Evolutionary conservation across 2,329 filamentous ascomycete species (phyloP), one percentile per base, ranked within the genome.

Genomic region (Aspergillus hiratsukae): DNA sequence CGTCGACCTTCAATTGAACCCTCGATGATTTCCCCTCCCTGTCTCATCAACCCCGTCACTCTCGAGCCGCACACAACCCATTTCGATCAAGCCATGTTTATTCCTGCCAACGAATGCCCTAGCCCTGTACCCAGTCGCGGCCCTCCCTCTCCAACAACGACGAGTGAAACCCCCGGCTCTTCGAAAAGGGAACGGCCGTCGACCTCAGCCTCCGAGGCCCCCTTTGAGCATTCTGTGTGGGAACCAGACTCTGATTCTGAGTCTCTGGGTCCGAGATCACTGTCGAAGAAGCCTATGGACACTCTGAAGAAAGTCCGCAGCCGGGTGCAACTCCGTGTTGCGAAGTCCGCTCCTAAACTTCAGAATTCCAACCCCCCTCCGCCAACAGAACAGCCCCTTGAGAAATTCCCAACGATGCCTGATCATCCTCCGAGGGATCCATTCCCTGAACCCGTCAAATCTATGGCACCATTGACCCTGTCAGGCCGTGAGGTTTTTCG

Each of bases 301-400:
- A 75, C 71, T 0, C 56, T 75, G 49, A 72, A 72, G 48, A 75
- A 75, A 56, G 72, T 75, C 7, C 72, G 72, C 46, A 75, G 72
- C 50, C 68, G 70, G 9, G 72, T 73, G 10, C 72, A 75, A 56
- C 66, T 75, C 1, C 69, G 72, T 17, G 69, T 68, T 4, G 71
- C 72, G 35, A 74, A 73, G 59, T 75, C 72, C 0, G 67, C 70
- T 9, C 70, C 70, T 2, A 69, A 66, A 56, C 66, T 75, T 23
- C 63, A 71, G 40, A 65, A 65, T 14, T 54, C 65, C n/a, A 56
- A 60, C 55, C 28, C 58, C 9, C 52, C 62, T 59, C 48, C 63
- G 1, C 59, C 66, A 43, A 61, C 65, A 50, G 14, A 27, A 51
- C 6, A 59, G 5, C 21, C 43, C 19, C 51, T 64, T 4, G 70